A percentile compares a stretch with the other conserved stretches of the same genome.
Conservation (phyloP, 2,329 filamentous ascomycete genomes). For the Decorospora gaudefroyi region DNA sequence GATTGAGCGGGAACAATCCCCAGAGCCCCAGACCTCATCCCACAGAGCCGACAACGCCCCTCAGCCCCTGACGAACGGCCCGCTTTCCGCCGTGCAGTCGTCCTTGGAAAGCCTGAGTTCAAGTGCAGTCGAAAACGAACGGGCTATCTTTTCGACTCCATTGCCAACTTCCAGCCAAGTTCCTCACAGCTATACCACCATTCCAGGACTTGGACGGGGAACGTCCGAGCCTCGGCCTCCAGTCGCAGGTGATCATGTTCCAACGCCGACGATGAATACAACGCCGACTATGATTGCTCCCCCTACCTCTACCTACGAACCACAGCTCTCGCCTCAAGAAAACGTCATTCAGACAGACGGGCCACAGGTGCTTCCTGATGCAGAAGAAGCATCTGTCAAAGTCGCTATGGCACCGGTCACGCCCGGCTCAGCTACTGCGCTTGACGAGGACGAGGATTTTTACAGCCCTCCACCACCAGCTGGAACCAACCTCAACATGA, state of each 20-base stretch:
- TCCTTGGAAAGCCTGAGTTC: background rate
- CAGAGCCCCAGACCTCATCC: constrained; percentile 5
- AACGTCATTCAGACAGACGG: background rate
- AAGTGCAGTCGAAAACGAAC: background rate
- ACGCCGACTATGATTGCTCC: background rate
- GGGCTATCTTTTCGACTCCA: background rate
- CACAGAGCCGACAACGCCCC: background rate
- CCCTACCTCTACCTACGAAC: background rate
- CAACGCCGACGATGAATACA: background rate
- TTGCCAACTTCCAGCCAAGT: constrained; percentile 1
- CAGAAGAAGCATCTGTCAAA: background rate
- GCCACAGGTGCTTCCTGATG: background rate
- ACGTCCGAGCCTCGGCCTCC: background rate
- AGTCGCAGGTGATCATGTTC: background rate
- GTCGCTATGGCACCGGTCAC: background rate
- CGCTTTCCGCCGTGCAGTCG: background rate
- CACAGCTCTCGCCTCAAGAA: background rate
- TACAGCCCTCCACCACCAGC: constrained; percentile 39
- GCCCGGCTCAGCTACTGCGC: constrained; percentile 25
- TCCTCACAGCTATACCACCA: constrained; percentile 3
- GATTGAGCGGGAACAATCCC: constrained; percentile 37
- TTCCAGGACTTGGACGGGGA: constrained; percentile 23
- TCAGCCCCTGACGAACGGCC: background rate
- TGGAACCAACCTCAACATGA: no score
- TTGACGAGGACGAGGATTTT: constrained; percentile 44